phyloP scores from a whole-genome alignment of 257 asterid genomes.

The Parsonsia alboflavescens region DNA sequence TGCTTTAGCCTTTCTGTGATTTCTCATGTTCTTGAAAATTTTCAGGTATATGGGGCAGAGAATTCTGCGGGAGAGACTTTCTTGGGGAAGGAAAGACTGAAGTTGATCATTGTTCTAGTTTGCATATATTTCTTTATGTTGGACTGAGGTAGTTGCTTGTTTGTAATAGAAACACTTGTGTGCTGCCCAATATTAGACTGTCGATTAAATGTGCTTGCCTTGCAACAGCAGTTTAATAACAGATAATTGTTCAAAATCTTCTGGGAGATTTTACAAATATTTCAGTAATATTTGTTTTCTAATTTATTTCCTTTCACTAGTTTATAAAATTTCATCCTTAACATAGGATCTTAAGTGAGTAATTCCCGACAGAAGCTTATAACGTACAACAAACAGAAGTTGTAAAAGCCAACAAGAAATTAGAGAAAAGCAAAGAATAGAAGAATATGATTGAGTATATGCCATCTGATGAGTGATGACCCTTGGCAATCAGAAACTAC shows the following conservation, averaged over 20 bases:
- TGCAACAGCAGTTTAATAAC: neutral
- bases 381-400: neutral
- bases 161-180: neutral
- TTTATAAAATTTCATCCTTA: no score
- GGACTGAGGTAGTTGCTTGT: neutral
- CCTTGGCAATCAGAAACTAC: neutral
- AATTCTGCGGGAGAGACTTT: constrained; percentile 40
- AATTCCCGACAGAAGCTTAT: neutral
- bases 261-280: no score
- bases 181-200: neutral
- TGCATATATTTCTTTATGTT: neutral
- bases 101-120: neutral
- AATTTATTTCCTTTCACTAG: no score
- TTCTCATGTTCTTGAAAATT: neutral
- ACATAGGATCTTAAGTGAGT: neutral
- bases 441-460: constrained; percentile 30
- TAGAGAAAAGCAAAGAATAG: neutral
- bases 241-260: no score
- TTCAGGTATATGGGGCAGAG: constrained; percentile 73
- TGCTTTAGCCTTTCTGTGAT: neutral
- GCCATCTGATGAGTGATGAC: constrained; percentile 6
- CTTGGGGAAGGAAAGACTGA: constrained; percentile 16
- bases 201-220: neutral
- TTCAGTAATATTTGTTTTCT: no score
- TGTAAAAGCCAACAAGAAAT: neutral